Percentiles rank a stretch among this genome's conserved stretches.
phyloP scores from a whole-genome alignment of 441 rosid genomes.

The Euphorbia schlechtendalii region DNA sequence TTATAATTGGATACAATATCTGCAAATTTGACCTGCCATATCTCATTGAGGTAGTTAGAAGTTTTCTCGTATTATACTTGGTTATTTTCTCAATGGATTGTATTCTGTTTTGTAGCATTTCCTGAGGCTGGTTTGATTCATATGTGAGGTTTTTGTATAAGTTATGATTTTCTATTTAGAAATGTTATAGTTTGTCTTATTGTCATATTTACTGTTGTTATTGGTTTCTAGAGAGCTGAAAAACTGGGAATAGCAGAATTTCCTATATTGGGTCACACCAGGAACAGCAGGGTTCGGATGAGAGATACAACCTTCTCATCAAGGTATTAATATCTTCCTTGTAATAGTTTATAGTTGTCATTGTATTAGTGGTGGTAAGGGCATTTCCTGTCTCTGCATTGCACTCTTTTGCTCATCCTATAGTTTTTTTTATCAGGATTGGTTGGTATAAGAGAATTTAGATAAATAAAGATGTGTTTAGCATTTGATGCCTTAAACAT shows the following conservation, averaged over 20 bases:
- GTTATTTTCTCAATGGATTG: background rate
- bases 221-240: conserved; percentile 72
- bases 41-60: conserved; percentile 76
- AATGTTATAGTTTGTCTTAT: conserved; percentile 14
- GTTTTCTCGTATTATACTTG: conserved; percentile 31
- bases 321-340: conserved; percentile 37
- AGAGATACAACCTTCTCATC: conserved; percentile 93
- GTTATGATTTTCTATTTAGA: conserved; percentile 9
- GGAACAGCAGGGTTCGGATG: conserved; percentile 79
- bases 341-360: background rate
- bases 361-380: background rate
- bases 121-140: background rate
- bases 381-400: background rate
- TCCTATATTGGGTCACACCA: conserved; percentile 81
- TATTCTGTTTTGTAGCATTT: background rate
- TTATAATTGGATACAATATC: conserved; percentile 61
- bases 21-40: conserved; percentile 99
- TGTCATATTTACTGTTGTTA: background rate
- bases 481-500: background rate
- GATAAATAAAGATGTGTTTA: background rate
- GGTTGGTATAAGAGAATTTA: background rate
- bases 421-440: background rate
- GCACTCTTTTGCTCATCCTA: background rate
- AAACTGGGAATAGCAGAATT: conserved; percentile 77
- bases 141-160: background rate